These are phyloP conservation scores for Astrothelium subdiscretum DNA, from an alignment of 495 filamentous ascomycete genomes.

Conservation along the genomic window DNA sequence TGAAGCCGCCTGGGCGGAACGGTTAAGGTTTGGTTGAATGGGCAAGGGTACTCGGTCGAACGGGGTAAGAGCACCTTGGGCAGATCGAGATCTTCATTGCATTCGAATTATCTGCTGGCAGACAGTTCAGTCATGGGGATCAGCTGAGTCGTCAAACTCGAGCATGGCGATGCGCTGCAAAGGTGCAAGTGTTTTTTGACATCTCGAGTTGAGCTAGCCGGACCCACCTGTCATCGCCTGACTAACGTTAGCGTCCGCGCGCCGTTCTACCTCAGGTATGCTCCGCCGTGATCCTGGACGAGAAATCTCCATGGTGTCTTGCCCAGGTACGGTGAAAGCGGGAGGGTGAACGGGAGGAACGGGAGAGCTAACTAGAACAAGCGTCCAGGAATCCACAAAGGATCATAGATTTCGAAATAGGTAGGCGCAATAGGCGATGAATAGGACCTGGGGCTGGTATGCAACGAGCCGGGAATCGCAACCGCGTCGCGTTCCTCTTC, in stretches of 20 bases:
- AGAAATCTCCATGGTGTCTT: too few species aligned
- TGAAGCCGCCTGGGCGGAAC: too few species aligned
- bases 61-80: neutral
- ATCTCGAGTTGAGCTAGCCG: neutral
- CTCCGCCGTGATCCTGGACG: too few species aligned
- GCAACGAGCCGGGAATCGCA: too few species aligned
- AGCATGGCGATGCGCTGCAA: neutral
- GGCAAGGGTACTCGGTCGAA: neutral
- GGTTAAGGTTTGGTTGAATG: too few species aligned
- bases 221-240: neutral
- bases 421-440: neutral
- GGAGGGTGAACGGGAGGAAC: neutral
- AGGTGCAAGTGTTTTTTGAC: too few species aligned
- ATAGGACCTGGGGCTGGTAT: too few species aligned
- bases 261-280: too few species aligned
- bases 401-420: neutral
- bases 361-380: neutral
- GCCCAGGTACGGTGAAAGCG: too few species aligned
- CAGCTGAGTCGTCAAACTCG: neutral
- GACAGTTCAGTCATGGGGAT: neutral
- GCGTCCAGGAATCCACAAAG: neutral
- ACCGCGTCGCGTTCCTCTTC: too few species aligned
- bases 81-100: neutral
- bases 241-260: neutral
- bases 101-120: neutral